Conservation (phyloP, 179 eudicot species). For the Gypsophila paniculata region DNA sequence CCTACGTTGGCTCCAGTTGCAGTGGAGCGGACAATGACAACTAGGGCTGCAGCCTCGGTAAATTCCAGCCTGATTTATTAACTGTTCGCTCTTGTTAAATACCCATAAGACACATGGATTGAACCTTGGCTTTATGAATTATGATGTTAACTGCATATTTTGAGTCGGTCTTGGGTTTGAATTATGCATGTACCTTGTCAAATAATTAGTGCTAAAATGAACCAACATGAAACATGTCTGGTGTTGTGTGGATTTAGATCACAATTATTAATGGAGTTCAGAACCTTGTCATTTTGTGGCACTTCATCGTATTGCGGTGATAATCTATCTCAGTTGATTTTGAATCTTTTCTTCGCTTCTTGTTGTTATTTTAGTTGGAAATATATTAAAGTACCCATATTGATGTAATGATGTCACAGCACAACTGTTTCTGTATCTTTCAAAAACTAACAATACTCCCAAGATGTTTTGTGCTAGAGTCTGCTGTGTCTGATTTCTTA, state of each 20-base stretch:
- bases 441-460: background rate
- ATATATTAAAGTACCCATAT: background rate
- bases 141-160: no score
- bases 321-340: background rate
- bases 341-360: background rate
- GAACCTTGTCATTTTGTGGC: no score
- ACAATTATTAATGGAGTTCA: no score
- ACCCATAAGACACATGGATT: background rate
- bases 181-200: background rate
- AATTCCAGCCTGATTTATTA: conserved; percentile 4
- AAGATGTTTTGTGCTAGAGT: background rate
- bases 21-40: conserved; percentile 97
- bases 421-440: no score
- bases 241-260: background rate
- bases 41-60: conserved; percentile 99
- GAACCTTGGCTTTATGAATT: background rate
- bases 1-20: conserved; percentile 98
- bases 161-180: background rate
- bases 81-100: conserved; percentile 2
- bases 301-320: no score
- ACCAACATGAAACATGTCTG: background rate
- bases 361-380: background rate
- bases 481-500: background rate
- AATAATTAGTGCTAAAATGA: background rate
- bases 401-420: background rate